A percentile compares a stretch with the other conserved stretches of the same genome.
phyloP scores from a whole-genome alignment of 108 stramenopile species.

The Discostella stelligeroides region DNA sequence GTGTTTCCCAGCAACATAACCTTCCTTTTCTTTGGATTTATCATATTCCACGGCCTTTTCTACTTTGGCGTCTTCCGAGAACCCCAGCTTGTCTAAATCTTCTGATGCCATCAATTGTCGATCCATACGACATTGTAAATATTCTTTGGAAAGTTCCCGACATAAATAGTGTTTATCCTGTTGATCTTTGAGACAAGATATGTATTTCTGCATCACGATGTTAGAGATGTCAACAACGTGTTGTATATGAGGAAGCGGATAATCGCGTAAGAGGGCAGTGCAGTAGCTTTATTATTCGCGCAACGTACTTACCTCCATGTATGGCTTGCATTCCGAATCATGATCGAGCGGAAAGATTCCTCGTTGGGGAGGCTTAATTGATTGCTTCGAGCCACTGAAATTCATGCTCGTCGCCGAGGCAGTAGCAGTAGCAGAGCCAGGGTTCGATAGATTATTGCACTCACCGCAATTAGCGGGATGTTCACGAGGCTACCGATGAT shows the following conservation, averaged over 20 bases:
- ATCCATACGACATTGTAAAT: conserved; percentile 92
- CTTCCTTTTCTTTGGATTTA: conserved; percentile 80
- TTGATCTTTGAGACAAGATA: conserved; percentile 78
- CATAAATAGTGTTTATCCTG: conserved; percentile 85
- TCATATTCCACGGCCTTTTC: conserved; percentile 76
- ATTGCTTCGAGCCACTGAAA: conserved; percentile 80
- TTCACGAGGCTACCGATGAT: no score
- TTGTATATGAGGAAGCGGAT: background rate
- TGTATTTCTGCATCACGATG: conserved; percentile 51
- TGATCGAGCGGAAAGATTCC: conserved; percentile 93
- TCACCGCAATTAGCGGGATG: no score
- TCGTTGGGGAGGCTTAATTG: conserved; percentile 83
- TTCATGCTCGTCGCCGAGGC: conserved; percentile 58
- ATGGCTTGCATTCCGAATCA: conserved; percentile 74
- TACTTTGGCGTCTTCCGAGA: conserved; percentile 63
- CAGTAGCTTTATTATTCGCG: background rate
- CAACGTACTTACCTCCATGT: conserved; percentile 51
- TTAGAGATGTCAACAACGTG: background rate
- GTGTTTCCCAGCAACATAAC: conserved; percentile 88
- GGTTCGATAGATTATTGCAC: background rate
- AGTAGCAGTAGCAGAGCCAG: background rate
- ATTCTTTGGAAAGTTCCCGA: conserved; percentile 73
- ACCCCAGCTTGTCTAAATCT: conserved; percentile 83
- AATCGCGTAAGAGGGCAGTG: no score
- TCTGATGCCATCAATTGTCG: conserved; percentile 79